Evolutionary conservation across 2,329 filamentous ascomycete species (phyloP).

Genomic region (Pseudopyricularia javanii): DNA sequence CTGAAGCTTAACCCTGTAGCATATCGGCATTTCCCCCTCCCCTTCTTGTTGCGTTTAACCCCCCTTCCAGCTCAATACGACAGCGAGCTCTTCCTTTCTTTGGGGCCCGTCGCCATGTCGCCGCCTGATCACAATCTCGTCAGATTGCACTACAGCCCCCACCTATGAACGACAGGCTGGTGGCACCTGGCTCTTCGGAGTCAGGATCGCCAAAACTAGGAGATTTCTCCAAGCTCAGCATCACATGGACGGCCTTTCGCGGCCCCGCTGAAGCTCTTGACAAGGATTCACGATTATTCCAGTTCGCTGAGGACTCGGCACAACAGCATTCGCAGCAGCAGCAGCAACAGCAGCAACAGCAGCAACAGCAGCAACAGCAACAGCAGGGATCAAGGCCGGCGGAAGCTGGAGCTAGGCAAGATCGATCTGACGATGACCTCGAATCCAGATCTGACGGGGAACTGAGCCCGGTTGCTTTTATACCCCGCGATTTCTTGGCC

Average conservation of each 20-base stretch:
- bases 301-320: neutral
- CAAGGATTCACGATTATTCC: neutral
- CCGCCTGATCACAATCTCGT: neutral
- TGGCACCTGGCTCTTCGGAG: neutral
- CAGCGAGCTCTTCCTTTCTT: neutral
- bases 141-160: neutral
- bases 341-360: no score
- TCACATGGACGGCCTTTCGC: neutral
- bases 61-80: neutral
- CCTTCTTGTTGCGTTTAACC: neutral
- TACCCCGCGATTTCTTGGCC: constrained; percentile 1
- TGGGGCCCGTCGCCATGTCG: neutral
- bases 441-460: neutral
- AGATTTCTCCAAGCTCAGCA: neutral
- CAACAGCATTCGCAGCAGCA: neutral
- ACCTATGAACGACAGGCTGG: neutral
- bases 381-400: neutral
- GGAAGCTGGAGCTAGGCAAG: neutral
- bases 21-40: neutral
- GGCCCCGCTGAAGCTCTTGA: neutral
- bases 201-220: neutral
- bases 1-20: no score
- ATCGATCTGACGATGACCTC: neutral
- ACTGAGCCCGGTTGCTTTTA: neutral
- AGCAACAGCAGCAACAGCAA: neutral